Conservation (phyloP, 169 alveolate genomes). For the Plasmodium gaboni region DNA sequence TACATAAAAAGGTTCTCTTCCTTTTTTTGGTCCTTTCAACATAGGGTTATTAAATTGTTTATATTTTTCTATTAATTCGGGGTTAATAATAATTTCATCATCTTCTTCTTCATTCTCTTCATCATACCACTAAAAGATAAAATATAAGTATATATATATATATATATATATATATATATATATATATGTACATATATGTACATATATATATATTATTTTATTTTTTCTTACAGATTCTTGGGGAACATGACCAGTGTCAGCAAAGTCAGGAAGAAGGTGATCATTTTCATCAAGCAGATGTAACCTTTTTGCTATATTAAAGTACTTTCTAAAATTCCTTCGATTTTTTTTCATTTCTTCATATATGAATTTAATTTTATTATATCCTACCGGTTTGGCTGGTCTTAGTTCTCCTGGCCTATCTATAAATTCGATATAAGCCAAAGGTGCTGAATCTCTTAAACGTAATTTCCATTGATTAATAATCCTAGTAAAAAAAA, state of each 20-base stretch:
- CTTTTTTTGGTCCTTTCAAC: slow-evolving; percentile 54
- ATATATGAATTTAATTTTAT: slow-evolving; percentile 77
- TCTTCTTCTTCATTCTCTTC: slow-evolving; percentile 69
- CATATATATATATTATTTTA: not conserved
- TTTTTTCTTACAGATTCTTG: slow-evolving; percentile 10
- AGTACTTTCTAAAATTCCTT: slow-evolving; percentile 83
- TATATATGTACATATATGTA: not conserved
- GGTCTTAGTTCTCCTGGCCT: slow-evolving; percentile 91
- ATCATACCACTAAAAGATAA: slow-evolving; percentile 30
- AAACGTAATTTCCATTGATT: slow-evolving; percentile 87
- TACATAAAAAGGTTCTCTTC: slow-evolving; percentile 75
- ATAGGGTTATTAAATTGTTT: slow-evolving; percentile 54
- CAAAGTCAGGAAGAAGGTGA: slow-evolving; percentile 69
- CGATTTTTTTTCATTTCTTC: slow-evolving; percentile 81
- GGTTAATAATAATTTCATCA: slow-evolving; percentile 47
- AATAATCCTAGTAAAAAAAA: slow-evolving; percentile 88
- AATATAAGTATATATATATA: not conserved
- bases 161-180: not conserved
- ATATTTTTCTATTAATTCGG: slow-evolving; percentile 39
- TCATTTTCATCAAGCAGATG: slow-evolving; percentile 83
- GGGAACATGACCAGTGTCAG: not conserved
- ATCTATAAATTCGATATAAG: slow-evolving; percentile 89
- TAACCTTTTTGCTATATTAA: slow-evolving; percentile 80
- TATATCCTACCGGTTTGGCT: slow-evolving; percentile 89
- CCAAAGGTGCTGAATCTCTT: slow-evolving; percentile 91